These are phyloP conservation scores for Colletotrichum sp. DNA, from an alignment of 2,329 filamentous ascomycete species.

Conservation along the genomic window DNA sequence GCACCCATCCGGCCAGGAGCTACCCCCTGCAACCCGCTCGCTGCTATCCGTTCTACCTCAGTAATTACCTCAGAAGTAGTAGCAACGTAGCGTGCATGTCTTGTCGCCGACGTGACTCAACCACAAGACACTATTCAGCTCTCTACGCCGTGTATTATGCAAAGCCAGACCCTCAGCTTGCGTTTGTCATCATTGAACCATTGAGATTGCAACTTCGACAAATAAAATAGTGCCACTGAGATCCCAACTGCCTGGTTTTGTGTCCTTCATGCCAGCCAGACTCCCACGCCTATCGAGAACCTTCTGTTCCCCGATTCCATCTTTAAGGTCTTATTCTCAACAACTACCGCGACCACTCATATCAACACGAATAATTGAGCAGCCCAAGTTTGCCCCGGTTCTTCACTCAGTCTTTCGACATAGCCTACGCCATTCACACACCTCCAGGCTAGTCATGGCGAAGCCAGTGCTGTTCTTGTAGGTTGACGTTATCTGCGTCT, in stretches of 20 bases:
- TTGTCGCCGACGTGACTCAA: constrained; percentile 17
- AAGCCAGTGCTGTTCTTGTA: constrained; percentile 52
- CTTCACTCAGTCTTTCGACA: neutral
- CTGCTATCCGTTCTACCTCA: neutral
- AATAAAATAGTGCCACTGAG: neutral
- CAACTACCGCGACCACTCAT: neutral
- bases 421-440: neutral
- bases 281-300: constrained; percentile 17
- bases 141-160: neutral
- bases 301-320: neutral
- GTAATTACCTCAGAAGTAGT: neutral
- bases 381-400: neutral
- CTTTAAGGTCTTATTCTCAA: neutral
- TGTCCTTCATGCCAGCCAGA: constrained; percentile 17
- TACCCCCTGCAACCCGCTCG: neutral
- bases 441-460: constrained; percentile 1
- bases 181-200: neutral
- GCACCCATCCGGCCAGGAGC: neutral
- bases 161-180: neutral
- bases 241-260: neutral
- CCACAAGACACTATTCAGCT: neutral
- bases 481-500: constrained; percentile 5
- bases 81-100: constrained; percentile 9
- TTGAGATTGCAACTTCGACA: neutral
- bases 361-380: neutral